Percentiles rank a stretch among this genome's conserved stretches.
These are phyloP conservation scores for Trichoderma polysporum DNA, from an alignment of 2,329 filamentous ascomycete species.

Conservation along the genomic window DNA sequence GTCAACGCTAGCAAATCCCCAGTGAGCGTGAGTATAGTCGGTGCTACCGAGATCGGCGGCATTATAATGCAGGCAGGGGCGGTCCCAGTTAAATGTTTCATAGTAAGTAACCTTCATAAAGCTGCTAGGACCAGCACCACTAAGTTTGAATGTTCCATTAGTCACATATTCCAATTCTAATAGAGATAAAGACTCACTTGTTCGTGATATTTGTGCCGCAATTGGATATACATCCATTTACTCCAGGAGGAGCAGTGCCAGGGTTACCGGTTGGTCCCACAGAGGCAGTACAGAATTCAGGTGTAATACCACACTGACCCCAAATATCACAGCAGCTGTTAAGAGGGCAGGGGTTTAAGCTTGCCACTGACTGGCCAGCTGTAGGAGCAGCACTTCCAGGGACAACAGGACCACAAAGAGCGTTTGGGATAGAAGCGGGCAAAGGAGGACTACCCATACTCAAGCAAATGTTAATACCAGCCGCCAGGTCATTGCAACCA, in stretches of 20 bases:
- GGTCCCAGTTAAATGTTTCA: conserved; percentile 18
- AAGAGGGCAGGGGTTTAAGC: conserved; percentile 33
- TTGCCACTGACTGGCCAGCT: conserved; percentile 22
- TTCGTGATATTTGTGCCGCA: conserved; percentile 27
- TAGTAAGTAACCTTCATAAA: conserved; percentile 27
- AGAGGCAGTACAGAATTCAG: conserved; percentile 36
- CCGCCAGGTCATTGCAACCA: conserved; percentile 26
- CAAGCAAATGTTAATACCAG: conserved; percentile 22
- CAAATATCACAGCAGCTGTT: conserved; percentile 36
- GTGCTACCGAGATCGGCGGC: conserved; percentile 22
- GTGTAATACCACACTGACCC: conserved; percentile 42
- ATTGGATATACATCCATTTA: conserved; percentile 25
- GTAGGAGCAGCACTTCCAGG: too few species aligned
- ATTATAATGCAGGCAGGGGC: conserved; percentile 15
- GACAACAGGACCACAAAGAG: background rate
- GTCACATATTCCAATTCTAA: background rate
- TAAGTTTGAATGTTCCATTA: too few species aligned
- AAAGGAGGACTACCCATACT: too few species aligned
- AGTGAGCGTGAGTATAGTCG: conserved; percentile 26
- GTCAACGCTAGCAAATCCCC: conserved; percentile 35
- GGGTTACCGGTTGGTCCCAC: background rate
- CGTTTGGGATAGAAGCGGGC: too few species aligned
- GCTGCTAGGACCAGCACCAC: too few species aligned
- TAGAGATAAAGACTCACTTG: background rate
- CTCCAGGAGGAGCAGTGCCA: background rate